A percentile compares a stretch with the other conserved stretches of the same genome.
Conservation (phyloP, 352 stramenopile genomes). For the Pythium oligandrum region DNA sequence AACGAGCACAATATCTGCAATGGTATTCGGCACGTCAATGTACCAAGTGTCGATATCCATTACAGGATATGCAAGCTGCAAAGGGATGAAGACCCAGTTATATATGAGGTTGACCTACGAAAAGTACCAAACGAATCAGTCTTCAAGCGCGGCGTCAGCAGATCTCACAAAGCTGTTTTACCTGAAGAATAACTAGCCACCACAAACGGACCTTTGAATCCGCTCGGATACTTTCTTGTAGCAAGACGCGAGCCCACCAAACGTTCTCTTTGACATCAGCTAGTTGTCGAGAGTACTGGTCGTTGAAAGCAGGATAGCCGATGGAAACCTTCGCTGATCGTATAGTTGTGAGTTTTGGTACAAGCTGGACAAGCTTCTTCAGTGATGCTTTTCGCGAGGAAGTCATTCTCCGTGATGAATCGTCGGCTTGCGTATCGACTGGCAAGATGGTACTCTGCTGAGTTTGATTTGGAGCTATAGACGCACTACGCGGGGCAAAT, state of each 20-base stretch:
- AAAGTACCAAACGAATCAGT: neutral
- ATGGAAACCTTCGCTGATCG: too few relatives aligned
- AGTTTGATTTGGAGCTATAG: too few relatives aligned
- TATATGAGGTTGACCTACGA: conserved; percentile 22
- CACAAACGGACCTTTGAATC: conserved; percentile 37
- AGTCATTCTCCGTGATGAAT: too few relatives aligned
- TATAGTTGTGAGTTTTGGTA: too few relatives aligned
- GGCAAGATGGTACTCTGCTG: too few relatives aligned
- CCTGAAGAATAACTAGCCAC: conserved; percentile 42
- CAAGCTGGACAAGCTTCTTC: too few relatives aligned
- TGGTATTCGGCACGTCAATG: conserved; percentile 19
- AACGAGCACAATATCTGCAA: conserved; percentile 28
- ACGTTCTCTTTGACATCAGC: neutral
- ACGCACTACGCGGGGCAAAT: too few relatives aligned
- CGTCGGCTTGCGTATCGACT: too few relatives aligned
- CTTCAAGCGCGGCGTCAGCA: too few relatives aligned
- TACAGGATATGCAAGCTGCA: conserved; percentile 46
- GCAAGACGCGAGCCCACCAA: conserved; percentile 13
- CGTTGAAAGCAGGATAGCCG: too few relatives aligned
- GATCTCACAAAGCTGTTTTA: too few relatives aligned
- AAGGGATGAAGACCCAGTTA: conserved; percentile 40
- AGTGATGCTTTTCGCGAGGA: too few relatives aligned
- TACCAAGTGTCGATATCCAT: conserved; percentile 24
- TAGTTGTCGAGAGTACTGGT: conserved; percentile 5
- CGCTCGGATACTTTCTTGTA: conserved; percentile 37